Conservation (phyloP, 148 eudicot genomes). For the Beta vulgaris region DNA sequence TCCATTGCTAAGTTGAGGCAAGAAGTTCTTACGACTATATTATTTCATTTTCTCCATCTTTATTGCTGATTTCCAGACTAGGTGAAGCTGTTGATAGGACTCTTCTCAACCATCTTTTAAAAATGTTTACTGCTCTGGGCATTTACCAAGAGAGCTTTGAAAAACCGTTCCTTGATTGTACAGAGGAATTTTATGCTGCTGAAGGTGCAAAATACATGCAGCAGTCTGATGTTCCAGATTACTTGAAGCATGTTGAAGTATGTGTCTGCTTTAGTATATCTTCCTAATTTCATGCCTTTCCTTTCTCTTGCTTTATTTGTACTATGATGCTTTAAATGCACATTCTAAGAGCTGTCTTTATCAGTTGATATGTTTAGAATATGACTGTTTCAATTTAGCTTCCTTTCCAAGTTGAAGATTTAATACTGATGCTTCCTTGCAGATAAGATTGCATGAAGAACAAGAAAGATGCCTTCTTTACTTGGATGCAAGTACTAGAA, state of each 20-base stretch:
- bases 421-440: constrained; percentile 33
- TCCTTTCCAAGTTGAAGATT: constrained; percentile 6
- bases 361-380: background rate
- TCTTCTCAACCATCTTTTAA: constrained; percentile 90
- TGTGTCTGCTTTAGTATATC: constrained; percentile 19
- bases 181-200: constrained; percentile 91
- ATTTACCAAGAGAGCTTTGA: constrained; percentile 89
- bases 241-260: constrained; percentile 94
- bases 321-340: background rate
- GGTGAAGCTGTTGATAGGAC: constrained; percentile 97
- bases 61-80: constrained; percentile 48
- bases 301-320: background rate
- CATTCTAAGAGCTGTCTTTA: background rate
- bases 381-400: background rate
- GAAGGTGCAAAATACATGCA: constrained; percentile 96
- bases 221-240: constrained; percentile 94
- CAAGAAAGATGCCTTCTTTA: constrained; percentile 86
- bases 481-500: constrained; percentile 84
- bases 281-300: background rate
- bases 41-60: background rate
- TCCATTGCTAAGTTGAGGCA: background rate
- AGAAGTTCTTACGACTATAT: background rate
- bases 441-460: constrained; percentile 91
- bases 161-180: constrained; percentile 82
- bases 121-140: constrained; percentile 94